A percentile compares a stretch with the other conserved stretches of the same genome.
phyloP scores from a whole-genome alignment of 108 stramenopile species.

The Parietichytrium sp. region DNA sequence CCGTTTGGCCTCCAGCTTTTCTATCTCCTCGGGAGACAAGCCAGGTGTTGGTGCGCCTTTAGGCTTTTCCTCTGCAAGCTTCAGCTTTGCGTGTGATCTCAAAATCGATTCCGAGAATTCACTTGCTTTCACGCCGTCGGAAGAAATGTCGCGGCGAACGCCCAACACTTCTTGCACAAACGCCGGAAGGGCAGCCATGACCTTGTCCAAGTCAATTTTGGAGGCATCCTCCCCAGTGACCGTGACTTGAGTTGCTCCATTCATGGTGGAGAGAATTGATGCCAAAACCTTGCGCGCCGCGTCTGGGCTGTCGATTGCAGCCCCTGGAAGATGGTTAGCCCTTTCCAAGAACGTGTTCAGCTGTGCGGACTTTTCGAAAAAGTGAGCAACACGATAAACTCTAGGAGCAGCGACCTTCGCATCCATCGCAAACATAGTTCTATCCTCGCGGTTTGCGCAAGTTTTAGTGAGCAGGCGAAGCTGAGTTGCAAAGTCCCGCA shows the following conservation, averaged over 20 bases:
- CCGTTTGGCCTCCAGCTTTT: not conserved
- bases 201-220: no score
- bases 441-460: not conserved
- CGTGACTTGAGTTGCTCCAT: no score
- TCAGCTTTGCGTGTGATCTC: not conserved
- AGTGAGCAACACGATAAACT: constrained; percentile 27
- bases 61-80: not conserved
- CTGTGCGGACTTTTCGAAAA: not conserved
- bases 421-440: not conserved
- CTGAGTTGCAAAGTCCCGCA: constrained; percentile 35
- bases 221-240: no score
- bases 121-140: no score
- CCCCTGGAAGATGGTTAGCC: no score
- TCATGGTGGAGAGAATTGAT: no score
- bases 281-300: no score
- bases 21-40: not conserved
- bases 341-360: not conserved
- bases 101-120: no score
- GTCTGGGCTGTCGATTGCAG: no score
- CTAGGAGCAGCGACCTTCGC: not conserved
- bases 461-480: not conserved
- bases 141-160: no score
- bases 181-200: no score
- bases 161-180: no score
- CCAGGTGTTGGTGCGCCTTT: not conserved